Base-by-base conservation (phyloP, 1,139 yeast genomes). In the Saccharomyces hybrid region DNA sequence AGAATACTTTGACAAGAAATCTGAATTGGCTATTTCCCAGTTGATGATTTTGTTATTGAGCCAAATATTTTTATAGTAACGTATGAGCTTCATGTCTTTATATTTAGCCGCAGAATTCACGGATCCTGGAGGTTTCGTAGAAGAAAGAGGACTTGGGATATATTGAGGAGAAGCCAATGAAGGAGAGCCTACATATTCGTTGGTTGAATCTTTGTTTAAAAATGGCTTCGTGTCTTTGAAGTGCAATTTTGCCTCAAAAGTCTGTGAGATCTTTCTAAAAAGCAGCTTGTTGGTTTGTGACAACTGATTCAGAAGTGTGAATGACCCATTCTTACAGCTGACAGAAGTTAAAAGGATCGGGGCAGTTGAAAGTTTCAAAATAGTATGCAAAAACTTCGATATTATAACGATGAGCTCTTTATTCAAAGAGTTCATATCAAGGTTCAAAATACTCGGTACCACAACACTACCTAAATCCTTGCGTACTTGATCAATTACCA, bases 61-160 rank as follows among this genome's bases (percentile, higher is more conserved):
- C 72, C 72, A 69, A 23, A 69, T 56, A 47, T 69, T 69, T 50
- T 68, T 69, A 52, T 66, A 69, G 51, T 66, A 69, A 13, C 71
- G 63, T 47, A 64, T 52, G 30, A 69, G 55, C 53, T 67, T 68
- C 53, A 66, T 54, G 52, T 66, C 69, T 34, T 64, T 66, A 50
- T 64, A 65, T 52, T 63, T 65, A 13, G 54, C 50, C 3, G 55
- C 53, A 4, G 58, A 56, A 30, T 50, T 52, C 3, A 58, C 48
- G 0, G 65, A 54, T 11, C 57, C 50, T 8, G 65, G 62, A 4
- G 57, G 57, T 50, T 63, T 61, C 16, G 57, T 56, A 13, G 54
- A 56, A 1, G 65, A 56, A 16, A 61, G 48, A 20, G 70, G 66
- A 41, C 66, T 63, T 16, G 65, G 56, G 16, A 62, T 59, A 46